phyloP scores from a whole-genome alignment of 2,329 filamentous ascomycete species.

The Coniella vitis region DNA sequence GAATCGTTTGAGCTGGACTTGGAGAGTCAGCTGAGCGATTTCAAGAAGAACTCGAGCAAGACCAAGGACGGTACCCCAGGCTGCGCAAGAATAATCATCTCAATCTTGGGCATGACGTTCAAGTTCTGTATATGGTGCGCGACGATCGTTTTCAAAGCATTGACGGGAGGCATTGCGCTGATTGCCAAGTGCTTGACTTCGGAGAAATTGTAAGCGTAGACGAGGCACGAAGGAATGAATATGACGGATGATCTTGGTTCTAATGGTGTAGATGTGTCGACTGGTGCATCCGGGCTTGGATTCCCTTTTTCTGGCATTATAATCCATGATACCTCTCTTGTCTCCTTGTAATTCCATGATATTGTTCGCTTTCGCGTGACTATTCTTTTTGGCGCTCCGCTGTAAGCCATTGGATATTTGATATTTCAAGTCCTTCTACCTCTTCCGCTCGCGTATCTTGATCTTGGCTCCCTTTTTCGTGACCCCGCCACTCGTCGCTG shows the following conservation, averaged over 20 bases:
- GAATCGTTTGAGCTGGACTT: constrained; percentile 57
- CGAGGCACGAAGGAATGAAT: neutral
- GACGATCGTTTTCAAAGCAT: constrained; percentile 47
- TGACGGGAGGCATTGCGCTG: constrained; percentile 42
- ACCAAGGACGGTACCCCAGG: constrained; percentile 44
- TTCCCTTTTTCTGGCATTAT: constrained; percentile 6
- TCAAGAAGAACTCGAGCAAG: constrained; percentile 34
- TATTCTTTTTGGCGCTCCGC: neutral
- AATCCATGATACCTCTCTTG: constrained; percentile 14
- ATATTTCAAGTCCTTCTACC: constrained; percentile 30
- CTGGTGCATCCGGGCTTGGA: constrained; percentile 6
- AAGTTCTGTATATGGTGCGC: constrained; percentile 54
- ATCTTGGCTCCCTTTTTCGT: constrained; percentile 56
- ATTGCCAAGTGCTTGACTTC: constrained; percentile 44
- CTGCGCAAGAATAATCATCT: constrained; percentile 40
- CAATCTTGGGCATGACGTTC: constrained; percentile 45
- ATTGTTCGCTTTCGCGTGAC: neutral
- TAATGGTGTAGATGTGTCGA: constrained; percentile 7
- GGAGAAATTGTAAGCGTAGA: constrained; percentile 30
- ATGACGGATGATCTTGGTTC: neutral
- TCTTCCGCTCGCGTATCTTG: constrained; percentile 56
- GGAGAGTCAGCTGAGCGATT: constrained; percentile 51
- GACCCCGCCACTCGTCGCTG: constrained; percentile 50
- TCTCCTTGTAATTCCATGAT: neutral
- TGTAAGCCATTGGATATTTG: neutral